Percentiles rank a stretch among this genome's conserved stretches.
Evolutionary conservation across 345 rosid genomes (phyloP).

Genomic region (Eucalyptus polyanthemos): DNA sequence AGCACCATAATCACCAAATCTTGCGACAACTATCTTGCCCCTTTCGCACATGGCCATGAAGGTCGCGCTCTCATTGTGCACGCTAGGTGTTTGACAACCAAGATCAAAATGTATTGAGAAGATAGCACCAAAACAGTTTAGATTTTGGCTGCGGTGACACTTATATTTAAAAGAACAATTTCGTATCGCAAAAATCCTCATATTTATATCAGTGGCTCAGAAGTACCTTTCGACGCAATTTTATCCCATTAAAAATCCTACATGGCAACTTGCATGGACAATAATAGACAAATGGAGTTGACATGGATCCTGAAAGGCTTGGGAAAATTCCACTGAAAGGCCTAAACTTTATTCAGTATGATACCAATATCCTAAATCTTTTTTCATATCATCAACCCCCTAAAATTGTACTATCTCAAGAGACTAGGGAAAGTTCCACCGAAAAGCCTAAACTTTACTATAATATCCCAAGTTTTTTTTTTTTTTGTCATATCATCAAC

Average conservation of each 20-base stretch:
- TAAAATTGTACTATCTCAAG: not conserved
- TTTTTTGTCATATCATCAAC: too few species aligned
- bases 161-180: not conserved
- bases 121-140: not conserved
- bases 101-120: not conserved
- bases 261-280: not conserved
- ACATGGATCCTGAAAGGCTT: fast-evolving
- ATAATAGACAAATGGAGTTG: not conserved
- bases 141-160: fast-evolving
- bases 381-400: not conserved
- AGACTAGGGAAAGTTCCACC: not conserved
- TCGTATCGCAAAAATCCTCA: fast-evolving
- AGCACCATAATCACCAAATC: not conserved
- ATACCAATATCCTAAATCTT: fast-evolving
- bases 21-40: not conserved
- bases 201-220: fast-evolving
- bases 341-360: not conserved
- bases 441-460: too few species aligned
- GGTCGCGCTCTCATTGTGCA: not conserved
- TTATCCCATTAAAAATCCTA: not conserved
- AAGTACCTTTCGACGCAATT: fast-evolving
- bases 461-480: not conserved
- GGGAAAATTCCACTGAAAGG: not conserved
- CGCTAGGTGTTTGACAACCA: not conserved
- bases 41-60: not conserved